Evolutionary conservation across 305 asterid species (phyloP).

Genomic region (Ilex paraguariensis): DNA sequence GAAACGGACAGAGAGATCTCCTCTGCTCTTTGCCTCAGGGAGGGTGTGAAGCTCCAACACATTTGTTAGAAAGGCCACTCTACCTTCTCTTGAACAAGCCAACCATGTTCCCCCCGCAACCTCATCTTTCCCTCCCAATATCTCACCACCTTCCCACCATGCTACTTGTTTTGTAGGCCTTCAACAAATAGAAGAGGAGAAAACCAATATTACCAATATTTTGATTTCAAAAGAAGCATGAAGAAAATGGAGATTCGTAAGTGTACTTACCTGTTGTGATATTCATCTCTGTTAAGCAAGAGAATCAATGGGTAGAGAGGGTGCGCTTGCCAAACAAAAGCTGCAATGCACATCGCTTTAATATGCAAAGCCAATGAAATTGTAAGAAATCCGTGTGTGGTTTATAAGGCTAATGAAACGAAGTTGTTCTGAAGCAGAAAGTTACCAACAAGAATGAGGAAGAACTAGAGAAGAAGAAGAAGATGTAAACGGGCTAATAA

Average conservation of each 20-base stretch:
- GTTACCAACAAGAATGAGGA: too few relatives aligned
- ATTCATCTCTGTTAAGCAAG: conserved; percentile 73
- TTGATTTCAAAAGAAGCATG: too few relatives aligned
- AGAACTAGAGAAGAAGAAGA: too few relatives aligned
- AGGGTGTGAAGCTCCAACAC: conserved; percentile 50
- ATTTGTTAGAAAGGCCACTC: conserved; percentile 60
- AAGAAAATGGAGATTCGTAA: too few relatives aligned
- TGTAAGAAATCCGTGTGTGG: too few relatives aligned
- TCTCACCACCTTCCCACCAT: conserved; percentile 66
- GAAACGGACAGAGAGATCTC: conserved; percentile 57
- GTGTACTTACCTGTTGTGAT: conserved; percentile 41
- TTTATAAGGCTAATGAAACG: too few relatives aligned
- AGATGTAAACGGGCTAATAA: too few relatives aligned
- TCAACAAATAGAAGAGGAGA: neutral
- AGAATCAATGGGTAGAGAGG: conserved; percentile 62
- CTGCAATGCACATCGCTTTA: conserved; percentile 57
- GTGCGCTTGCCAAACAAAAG: conserved; percentile 65
- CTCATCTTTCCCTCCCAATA: conserved; percentile 63
- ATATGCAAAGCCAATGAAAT: too few relatives aligned
- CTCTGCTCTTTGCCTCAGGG: conserved; percentile 62
- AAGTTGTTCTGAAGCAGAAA: too few relatives aligned
- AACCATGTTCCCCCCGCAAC: conserved; percentile 75
- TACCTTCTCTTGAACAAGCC: conserved; percentile 57
- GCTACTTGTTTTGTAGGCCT: conserved; percentile 68
- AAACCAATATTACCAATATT: conserved; percentile 2